Evolutionary conservation across 2,329 filamentous ascomycete genomes (phyloP), one percentile per base, ranked within the genome.

Genomic region (Nemania diffusa): DNA sequence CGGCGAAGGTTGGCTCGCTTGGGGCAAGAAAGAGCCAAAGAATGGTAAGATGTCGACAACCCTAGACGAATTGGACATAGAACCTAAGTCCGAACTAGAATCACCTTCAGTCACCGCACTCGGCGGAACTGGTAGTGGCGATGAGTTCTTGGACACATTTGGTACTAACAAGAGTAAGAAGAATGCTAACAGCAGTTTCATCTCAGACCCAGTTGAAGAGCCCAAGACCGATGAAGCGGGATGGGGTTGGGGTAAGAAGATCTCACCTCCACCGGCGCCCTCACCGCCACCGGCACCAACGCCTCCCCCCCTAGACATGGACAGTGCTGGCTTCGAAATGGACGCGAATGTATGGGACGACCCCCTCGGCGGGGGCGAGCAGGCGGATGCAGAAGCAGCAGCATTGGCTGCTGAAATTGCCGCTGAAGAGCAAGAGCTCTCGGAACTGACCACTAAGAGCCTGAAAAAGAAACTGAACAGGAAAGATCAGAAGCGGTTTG

Each of bases 241-340:
- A 79, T 84, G 80, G 82, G 81, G 74, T 68, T 84, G 81, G 79
- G 78, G 79, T 64, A 79, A 63, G 72, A 74, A 60, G 71, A 82
- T 83, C 71, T 83, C 80, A 59, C 81, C 82, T 68, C 82, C 84
- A 67, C 83, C 81, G 70, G 81, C 80, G 59, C 83, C 84, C 48
- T 84, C 82, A 48, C 82, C 84, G 67, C 84, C 84, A 67, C 83
- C 81, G 71, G 81, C 80, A 59, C 83, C 84, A 46, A 84, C 82
- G 48, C 82, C 84, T 67, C 84, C 83, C 40, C 78, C 78, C 60
- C 77, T 84, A 73, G 81, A 86, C 65, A 74, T 83, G 76, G 79
- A 71, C 11, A 62, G 73, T 32, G 64, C 73, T 22, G 74, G 65
- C 17, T 73, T 72, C 22, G 74, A 79, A 51, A 75, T 77, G 9